phyloP scores from a whole-genome alignment of 208 protist species.

The Acanthamoeba castellanii region DNA sequence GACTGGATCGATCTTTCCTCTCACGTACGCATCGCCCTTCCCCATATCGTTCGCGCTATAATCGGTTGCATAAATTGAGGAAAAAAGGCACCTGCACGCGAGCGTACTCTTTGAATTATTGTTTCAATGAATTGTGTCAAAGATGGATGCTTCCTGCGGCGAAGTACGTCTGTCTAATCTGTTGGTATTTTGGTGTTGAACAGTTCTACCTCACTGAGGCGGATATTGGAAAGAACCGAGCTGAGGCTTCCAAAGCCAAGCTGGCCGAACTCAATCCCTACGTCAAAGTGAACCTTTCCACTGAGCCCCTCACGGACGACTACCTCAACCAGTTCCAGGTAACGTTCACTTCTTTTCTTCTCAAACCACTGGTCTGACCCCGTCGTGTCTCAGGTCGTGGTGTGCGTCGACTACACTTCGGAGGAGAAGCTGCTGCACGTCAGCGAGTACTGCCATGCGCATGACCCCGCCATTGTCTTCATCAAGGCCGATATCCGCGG shows the following conservation, averaged over 20 bases:
- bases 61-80: too few species aligned
- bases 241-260: slow-evolving; percentile 80
- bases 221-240: slow-evolving; percentile 92
- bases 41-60: neutral
- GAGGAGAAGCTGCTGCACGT: slow-evolving; percentile 82
- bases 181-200: neutral
- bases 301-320: slow-evolving; percentile 81
- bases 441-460: slow-evolving; percentile 82
- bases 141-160: too few species aligned
- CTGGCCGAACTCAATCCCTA: slow-evolving; percentile 94
- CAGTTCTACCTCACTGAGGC: slow-evolving; percentile 93
- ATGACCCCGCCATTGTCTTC: slow-evolving; percentile 80
- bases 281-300: slow-evolving; percentile 83
- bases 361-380: neutral
- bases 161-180: neutral
- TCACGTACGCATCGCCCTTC: slow-evolving; percentile 80
- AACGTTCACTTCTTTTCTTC: neutral
- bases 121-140: neutral
- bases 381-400: neutral
- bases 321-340: slow-evolving; percentile 84
- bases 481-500: slow-evolving; percentile 85
- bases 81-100: too few species aligned
- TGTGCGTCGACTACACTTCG: slow-evolving; percentile 55
- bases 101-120: neutral
- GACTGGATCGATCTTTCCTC: slow-evolving; percentile 89